phyloP scores from a whole-genome alignment of 768 basidiomycete genomes.

The Russula sp. region DNA sequence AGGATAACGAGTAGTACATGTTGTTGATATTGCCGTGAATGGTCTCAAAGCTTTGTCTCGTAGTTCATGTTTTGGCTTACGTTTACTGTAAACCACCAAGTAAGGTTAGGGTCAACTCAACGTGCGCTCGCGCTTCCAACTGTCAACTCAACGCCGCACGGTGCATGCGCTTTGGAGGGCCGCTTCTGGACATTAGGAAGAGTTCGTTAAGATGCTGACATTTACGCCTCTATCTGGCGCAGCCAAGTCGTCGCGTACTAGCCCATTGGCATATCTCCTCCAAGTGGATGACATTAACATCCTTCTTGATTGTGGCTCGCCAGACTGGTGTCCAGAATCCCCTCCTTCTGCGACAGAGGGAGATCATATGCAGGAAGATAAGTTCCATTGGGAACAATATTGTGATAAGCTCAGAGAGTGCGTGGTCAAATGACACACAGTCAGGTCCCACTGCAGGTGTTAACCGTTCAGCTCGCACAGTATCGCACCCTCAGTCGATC shows the following conservation, averaged over 20 bases:
- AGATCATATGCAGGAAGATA: constrained; percentile 28
- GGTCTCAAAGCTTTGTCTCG: too few relatives aligned
- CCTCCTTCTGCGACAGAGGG: constrained; percentile 23
- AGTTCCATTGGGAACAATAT: constrained; percentile 54
- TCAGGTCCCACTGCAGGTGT: neutral
- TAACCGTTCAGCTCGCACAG: constrained; percentile 33
- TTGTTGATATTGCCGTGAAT: too few relatives aligned
- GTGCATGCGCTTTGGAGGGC: neutral
- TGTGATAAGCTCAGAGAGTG: constrained; percentile 62
- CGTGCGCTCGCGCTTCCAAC: neutral
- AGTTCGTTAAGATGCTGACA: constrained; percentile 66
- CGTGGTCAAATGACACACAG: constrained; percentile 25
- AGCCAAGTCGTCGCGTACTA: constrained; percentile 55
- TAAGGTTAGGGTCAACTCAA: constrained; percentile 80
- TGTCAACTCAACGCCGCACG: too few relatives aligned
- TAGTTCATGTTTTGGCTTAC: too few relatives aligned
- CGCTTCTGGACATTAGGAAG: neutral
- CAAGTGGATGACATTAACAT: constrained; percentile 93
- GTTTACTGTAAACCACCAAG: constrained; percentile 86
- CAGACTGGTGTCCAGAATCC: constrained; percentile 71
- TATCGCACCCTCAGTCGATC: constrained; percentile 71
- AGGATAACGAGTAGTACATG: too few relatives aligned
- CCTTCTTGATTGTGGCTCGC: constrained; percentile 91
- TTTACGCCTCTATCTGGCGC: constrained; percentile 88
- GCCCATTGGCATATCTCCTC: constrained; percentile 76